A percentile compares a stretch with the other conserved stretches of the same genome.
These are phyloP conservation scores for Castanea crenata DNA, from an alignment of 306 rosid species.

Conservation along the genomic window DNA sequence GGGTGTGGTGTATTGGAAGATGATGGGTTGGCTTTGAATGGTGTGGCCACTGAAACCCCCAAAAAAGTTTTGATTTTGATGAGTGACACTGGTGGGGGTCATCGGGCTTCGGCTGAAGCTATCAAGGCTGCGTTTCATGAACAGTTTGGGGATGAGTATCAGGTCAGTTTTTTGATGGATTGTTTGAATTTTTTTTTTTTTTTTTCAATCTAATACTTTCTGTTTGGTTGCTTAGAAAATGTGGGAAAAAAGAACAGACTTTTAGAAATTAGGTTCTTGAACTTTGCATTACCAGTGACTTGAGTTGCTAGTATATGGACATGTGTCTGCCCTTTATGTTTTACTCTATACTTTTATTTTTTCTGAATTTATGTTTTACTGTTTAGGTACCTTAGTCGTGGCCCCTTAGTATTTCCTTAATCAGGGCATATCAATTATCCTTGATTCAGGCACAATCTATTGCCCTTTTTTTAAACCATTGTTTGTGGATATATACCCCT, in stretches of 20 bases:
- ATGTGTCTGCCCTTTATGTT: too few species aligned
- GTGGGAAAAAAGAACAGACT: neutral
- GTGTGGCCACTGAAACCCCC: constrained; percentile 32
- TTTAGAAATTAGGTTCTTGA: neutral
- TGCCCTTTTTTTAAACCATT: too few species aligned
- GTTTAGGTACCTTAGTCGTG: too few species aligned
- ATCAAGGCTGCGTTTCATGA: constrained; percentile 80
- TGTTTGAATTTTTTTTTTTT: neutral
- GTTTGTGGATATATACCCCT: too few species aligned
- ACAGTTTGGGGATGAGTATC: constrained; percentile 75
- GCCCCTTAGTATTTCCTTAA: too few species aligned
- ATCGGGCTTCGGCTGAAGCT: constrained; percentile 98
- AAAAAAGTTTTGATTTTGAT: constrained; percentile 86
- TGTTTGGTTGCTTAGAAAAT: constrained; percentile 12
- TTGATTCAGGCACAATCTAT: too few species aligned
- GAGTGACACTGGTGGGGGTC: constrained; percentile 99
- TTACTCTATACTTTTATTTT: too few species aligned
- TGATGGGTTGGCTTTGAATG: constrained; percentile 35
- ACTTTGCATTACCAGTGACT: neutral
- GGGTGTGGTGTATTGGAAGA: constrained; percentile 26
- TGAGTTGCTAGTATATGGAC: too few species aligned
- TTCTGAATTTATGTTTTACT: too few species aligned
- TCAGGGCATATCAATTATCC: too few species aligned
- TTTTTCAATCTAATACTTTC: neutral
- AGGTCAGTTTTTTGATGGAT: constrained; percentile 44